Base-by-base conservation (phyloP, 768 basidiomycete species). In the Pholiota microspora region DNA sequence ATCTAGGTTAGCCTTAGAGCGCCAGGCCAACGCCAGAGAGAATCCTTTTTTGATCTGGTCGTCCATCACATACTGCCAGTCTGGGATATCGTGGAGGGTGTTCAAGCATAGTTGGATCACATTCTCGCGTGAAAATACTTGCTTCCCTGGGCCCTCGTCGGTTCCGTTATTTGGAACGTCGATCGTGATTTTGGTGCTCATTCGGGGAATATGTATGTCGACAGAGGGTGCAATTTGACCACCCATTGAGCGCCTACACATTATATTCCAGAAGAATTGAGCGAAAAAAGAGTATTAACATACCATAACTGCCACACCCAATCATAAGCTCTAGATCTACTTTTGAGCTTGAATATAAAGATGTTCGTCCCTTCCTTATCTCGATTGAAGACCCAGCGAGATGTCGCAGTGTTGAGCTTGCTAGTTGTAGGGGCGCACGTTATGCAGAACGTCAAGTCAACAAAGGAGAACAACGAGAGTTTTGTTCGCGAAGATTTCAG, bases 281-380 rank as follows among this genome's bases (percentile, higher is more conserved):
- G 29, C 24, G 52, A 13, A 18, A 18, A 24, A 28, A 15, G 46
- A 46, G 49, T 27, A 34, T 40, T 31, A 2, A 52, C 71, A 52
- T 60, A 86, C 94, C 92, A 94, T 44, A 97, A 72, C 49, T 83
- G 79, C 94, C 94, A 97, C 42, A 84, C 76, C 95, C 95, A 98
- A 67, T 97, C 94, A 34, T 82, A 77, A 1, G 90, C 87, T 49
- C 92, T 76, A 4, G 88, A 85, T 25, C 90, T 82, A 58, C 84
- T 85, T 66, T 88, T 91, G 15, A 77, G 62, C 63, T 96, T 95
- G 69, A 95, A 90, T 25, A 96, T 77, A 67, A 94, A 96, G 24
- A 96, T 81, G 58, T 93, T 88, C 0, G 86, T 91, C 4, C 94
- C 92, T 56, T 81, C 80, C 48, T 77, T 80, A 0, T 71, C 67